These are phyloP conservation scores for Rhizomucor miehei DNA, from an alignment of 371 early-diverging fungal genomes.

Conservation along the genomic window DNA sequence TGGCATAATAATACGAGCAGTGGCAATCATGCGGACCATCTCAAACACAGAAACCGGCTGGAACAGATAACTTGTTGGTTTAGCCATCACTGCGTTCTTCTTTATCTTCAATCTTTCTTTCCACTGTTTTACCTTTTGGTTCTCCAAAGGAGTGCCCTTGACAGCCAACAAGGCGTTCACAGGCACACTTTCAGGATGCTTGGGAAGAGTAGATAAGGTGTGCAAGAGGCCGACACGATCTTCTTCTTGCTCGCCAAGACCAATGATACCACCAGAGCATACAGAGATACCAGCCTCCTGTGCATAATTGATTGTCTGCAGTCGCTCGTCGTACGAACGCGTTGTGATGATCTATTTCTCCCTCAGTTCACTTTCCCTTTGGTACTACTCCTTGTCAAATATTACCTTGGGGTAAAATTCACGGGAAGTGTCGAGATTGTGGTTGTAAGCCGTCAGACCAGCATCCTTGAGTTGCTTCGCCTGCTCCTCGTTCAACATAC, in stretches of 20 bases:
- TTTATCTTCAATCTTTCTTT: too few relatives aligned
- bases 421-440: constrained; percentile 84
- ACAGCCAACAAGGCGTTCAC: constrained; percentile 85
- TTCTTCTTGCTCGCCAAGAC: constrained; percentile 73
- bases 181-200: constrained; percentile 85
- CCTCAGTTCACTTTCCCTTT: constrained; percentile 1
- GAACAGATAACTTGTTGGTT: neutral
- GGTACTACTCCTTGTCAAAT: neutral
- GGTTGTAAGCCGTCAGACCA: constrained; percentile 89
- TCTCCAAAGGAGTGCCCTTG: constrained; percentile 77
- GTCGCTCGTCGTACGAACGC: constrained; percentile 79
- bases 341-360: constrained; percentile 71
- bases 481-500: constrained; percentile 80
- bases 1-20: constrained; percentile 85
- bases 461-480: constrained; percentile 79
- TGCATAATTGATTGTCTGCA: constrained; percentile 74
- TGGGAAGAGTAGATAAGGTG: constrained; percentile 71
- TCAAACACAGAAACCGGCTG: constrained; percentile 84
- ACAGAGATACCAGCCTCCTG: constrained; percentile 83
- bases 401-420: constrained; percentile 79
- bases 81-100: too few relatives aligned
- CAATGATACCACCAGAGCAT: constrained; percentile 91
- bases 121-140: too few relatives aligned
- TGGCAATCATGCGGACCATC: constrained; percentile 86
- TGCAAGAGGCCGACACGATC: constrained; percentile 81